phyloP scores from a whole-genome alignment of 169 alveolate species.

The Plasmodium fragile region DNA sequence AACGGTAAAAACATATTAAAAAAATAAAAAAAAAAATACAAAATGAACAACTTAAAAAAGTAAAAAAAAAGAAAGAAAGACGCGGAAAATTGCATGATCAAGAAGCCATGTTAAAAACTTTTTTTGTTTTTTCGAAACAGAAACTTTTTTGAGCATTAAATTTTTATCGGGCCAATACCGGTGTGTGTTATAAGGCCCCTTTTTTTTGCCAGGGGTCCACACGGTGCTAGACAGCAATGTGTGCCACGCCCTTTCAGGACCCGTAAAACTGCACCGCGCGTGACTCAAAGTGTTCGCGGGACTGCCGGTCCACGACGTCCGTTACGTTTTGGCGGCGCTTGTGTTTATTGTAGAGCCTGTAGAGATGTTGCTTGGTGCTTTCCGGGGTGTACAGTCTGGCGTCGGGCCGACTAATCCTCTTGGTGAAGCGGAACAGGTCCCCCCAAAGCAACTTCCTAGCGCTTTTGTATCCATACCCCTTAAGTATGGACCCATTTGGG shows the following conservation, averaged over 20 bases:
- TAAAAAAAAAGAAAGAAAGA: neutral
- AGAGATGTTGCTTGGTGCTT: constrained; percentile 78
- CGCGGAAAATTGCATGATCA: neutral
- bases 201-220: neutral
- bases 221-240: too few relatives aligned
- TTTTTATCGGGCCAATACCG: neutral
- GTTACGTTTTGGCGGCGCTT: constrained; percentile 41
- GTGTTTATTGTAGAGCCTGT: constrained; percentile 78
- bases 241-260: neutral
- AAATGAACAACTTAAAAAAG: neutral
- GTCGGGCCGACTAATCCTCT: constrained; percentile 87
- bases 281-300: constrained; percentile 13
- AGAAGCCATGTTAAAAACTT: neutral
- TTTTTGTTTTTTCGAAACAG: constrained; percentile 13
- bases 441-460: constrained; percentile 93
- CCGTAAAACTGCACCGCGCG: constrained; percentile 44
- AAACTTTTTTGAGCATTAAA: neutral
- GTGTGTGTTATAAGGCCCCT: neutral
- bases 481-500: constrained; percentile 27
- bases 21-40: neutral
- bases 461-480: constrained; percentile 71
- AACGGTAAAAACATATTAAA: too few relatives aligned
- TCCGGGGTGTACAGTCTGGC: constrained; percentile 88
- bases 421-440: constrained; percentile 92
- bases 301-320: constrained; percentile 1